A percentile compares a stretch with the other conserved stretches of the same genome.
These are phyloP conservation scores for Fremontodendron californicum DNA, from an alignment of 345 rosid genomes.

Conservation along the genomic window DNA sequence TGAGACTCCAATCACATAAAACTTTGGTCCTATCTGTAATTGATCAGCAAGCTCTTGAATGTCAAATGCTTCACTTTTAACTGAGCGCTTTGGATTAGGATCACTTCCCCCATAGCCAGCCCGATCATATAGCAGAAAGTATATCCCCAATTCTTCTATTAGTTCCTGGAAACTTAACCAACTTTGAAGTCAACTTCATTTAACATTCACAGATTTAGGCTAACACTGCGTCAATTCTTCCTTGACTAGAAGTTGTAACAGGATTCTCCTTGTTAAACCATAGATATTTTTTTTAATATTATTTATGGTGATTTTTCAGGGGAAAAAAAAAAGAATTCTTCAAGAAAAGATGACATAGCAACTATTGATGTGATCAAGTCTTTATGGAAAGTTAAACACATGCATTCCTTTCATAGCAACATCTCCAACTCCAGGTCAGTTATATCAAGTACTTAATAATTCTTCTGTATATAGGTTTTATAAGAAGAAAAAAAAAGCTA, in stretches of 20 bases:
- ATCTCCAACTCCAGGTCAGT: background rate
- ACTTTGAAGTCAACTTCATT: background rate
- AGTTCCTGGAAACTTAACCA: constrained; percentile 64
- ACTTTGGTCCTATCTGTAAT: constrained; percentile 54
- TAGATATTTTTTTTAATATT: background rate
- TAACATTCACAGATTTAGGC: background rate
- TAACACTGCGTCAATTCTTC: background rate
- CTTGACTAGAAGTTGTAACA: constrained; percentile 3
- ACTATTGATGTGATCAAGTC: background rate
- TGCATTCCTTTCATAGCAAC: background rate
- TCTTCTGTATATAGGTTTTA: background rate
- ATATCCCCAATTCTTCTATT: constrained; percentile 61
- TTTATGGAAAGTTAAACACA: background rate
- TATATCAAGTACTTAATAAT: background rate
- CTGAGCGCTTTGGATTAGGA: constrained; percentile 57
- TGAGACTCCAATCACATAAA: constrained; percentile 78
- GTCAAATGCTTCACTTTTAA: constrained; percentile 79
- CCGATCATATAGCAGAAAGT: constrained; percentile 64
- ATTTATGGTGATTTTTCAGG: background rate
- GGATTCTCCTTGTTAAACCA: background rate
- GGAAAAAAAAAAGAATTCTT: background rate
- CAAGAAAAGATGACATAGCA: background rate
- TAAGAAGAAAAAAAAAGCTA: background rate
- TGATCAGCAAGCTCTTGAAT: constrained; percentile 77
- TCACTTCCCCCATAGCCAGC: constrained; percentile 95